phyloP scores from a whole-genome alignment of 345 rosid genomes.

The Populus deltoides region DNA sequence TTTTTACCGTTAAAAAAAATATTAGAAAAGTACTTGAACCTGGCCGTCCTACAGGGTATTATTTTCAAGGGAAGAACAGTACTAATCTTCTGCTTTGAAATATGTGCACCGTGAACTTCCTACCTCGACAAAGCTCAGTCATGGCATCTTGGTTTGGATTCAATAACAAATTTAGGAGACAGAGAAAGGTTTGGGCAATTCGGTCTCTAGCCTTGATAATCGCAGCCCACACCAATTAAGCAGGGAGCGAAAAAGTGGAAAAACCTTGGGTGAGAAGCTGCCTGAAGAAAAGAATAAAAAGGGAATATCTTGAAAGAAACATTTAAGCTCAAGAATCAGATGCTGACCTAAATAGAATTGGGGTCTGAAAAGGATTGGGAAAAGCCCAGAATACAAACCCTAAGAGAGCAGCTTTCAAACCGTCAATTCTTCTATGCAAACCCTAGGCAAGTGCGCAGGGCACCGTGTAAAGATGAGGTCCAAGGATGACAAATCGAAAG shows the following conservation, averaged over 20 bases:
- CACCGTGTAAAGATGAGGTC: neutral
- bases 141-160: neutral
- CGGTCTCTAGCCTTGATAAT: no score
- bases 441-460: neutral
- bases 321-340: conserved; percentile 26
- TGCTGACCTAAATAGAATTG: neutral
- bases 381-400: neutral
- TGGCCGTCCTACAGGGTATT: neutral
- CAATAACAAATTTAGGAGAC: neutral
- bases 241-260: no score
- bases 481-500: neutral
- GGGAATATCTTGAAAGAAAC: conserved; percentile 25
- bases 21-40: neutral
- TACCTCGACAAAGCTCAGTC: neutral
- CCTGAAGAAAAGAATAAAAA: neutral
- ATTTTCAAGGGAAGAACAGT: neutral
- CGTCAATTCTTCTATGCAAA: neutral
- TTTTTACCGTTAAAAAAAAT: neutral
- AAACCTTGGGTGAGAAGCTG: neutral
- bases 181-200: no score
- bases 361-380: neutral
- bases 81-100: neutral
- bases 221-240: no score
- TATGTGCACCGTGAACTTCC: neutral
- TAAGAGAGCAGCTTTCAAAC: neutral